Base-by-base conservation (phyloP, 257 asterid genomes). In the Solanum bulbocastanum region DNA sequence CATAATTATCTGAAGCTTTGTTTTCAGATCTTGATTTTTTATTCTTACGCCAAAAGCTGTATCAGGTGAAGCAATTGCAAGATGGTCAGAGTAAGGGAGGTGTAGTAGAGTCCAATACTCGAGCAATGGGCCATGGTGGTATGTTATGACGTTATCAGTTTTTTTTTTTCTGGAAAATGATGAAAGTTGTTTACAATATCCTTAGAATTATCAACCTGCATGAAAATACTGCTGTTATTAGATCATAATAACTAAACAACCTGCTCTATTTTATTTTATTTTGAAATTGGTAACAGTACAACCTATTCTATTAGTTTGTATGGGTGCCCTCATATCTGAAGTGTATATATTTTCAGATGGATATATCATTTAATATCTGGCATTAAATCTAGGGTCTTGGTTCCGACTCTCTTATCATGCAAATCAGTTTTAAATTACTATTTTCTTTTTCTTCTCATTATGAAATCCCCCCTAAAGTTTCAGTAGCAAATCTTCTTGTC, bases 51-150 rank as follows among this genome's bases (percentile, higher is more conserved):
- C 86, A 76, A 25, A 46, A 42, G 69, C 65, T 91, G 84, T 81
- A 87, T 60, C 91, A 90, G 95, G 92, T 75, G 81, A 87, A 69
- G 32, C 87, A 90, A 86, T 81, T 90, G 94, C 94, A 88, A 87
- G 94, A 88, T 90, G 90, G 90, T 92, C 86, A 85, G 73, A 35
- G 84, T 49, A 92, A 88, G 62, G 92, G 69, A 82, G 37, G 44
- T 82, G 15, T 6, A 30, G 37, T 49, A 82, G 86, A 49, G 86
- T 82, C 58, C 32, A 72, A 56, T 79, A 87, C 60, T 85, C 84
- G 35, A 60, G 83, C 79, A 66, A 86, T 18, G 52, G 69, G 56
- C 27, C 73, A 69, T 75, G 89, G 86, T 87, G 92, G 94, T 90
- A 86, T 85, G 86, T 58, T 58, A 85, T 74, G 52, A 83, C 87